Evolutionary conservation across 2,329 filamentous ascomycete genomes (phyloP).

Genomic region (Claviceps humidiphila): DNA sequence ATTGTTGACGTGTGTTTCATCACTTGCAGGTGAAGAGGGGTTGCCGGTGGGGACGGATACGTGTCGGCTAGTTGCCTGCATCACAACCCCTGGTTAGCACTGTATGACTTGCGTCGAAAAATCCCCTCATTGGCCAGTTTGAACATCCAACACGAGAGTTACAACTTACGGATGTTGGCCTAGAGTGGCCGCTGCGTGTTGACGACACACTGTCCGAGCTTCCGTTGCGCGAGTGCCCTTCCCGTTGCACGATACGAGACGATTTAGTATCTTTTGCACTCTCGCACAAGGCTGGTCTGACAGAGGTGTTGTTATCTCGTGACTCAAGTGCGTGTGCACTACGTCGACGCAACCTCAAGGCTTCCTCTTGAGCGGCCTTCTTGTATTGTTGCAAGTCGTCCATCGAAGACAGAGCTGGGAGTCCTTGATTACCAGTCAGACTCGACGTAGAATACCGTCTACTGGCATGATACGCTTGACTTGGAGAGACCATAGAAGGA

Average conservation of each 20-base stretch:
- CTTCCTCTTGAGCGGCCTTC: conserved; percentile 46
- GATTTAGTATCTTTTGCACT: conserved; percentile 17
- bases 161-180: conserved; percentile 52
- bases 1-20: conserved; percentile 33
- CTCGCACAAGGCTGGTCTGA: conserved; percentile 11
- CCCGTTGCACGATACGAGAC: conserved; percentile 21
- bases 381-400: conserved; percentile 59
- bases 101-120: conserved; percentile 17
- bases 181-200: conserved; percentile 43
- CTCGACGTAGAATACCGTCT: conserved; percentile 23
- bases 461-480: conserved; percentile 8
- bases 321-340: conserved; percentile 58
- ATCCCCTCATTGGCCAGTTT: conserved; percentile 28
- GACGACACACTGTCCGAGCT: conserved; percentile 55
- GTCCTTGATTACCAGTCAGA: conserved; percentile 33
- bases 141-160: neutral
- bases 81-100: conserved; percentile 33
- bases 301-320: conserved; percentile 11
- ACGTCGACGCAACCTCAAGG: conserved; percentile 66
- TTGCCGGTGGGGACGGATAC: conserved; percentile 37
- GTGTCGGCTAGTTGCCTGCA: conserved; percentile 48
- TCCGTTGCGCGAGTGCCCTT: conserved; percentile 31
- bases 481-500: conserved; percentile 16
- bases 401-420: conserved; percentile 33
- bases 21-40: conserved; percentile 36